Percentiles rank a stretch among this genome's conserved stretches.
These are phyloP conservation scores for Cryptococcus hybrid DNA, from an alignment of 1,284 basidiomycete species.

Conservation along the genomic window DNA sequence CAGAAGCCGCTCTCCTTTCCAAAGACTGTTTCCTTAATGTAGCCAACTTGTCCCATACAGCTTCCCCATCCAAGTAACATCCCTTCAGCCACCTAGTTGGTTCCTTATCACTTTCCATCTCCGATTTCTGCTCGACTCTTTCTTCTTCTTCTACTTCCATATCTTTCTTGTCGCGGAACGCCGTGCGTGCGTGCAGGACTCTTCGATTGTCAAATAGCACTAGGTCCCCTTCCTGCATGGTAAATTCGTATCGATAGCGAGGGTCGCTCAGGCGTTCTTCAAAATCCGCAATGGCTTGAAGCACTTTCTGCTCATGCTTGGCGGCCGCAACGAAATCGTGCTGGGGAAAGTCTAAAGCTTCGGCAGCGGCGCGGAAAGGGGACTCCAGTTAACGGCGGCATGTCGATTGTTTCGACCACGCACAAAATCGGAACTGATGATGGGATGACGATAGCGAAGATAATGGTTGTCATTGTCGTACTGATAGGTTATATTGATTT, in stretches of 20 bases:
- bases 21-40: slow-evolving; percentile 10
- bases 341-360: slow-evolving; percentile 52
- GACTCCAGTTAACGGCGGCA: slow-evolving; percentile 80
- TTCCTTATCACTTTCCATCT: slow-evolving; percentile 39
- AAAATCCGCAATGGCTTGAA: slow-evolving; percentile 66
- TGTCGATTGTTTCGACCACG: slow-evolving; percentile 10
- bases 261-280: slow-evolving; percentile 61
- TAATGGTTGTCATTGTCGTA: slow-evolving; percentile 91
- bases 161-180: slow-evolving; percentile 59
- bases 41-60: slow-evolving; percentile 59
- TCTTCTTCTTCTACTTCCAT: slow-evolving; percentile 25
- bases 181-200: slow-evolving; percentile 83
- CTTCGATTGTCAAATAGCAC: slow-evolving; percentile 92
- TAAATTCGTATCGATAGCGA: slow-evolving; percentile 62
- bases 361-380: slow-evolving; percentile 80
- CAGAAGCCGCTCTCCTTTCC: not conserved
- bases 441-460: slow-evolving; percentile 73
- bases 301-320: slow-evolving; percentile 52
- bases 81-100: slow-evolving; percentile 78
- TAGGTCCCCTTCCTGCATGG: slow-evolving; percentile 76
- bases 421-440: slow-evolving; percentile 57
- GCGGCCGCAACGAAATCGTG: not conserved
- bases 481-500: slow-evolving; percentile 74
- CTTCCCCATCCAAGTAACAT: slow-evolving; percentile 79
- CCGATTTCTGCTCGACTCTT: slow-evolving; percentile 35